phyloP scores from a whole-genome alignment of 768 basidiomycete genomes.

The Rhizopogon vesiculosus region DNA sequence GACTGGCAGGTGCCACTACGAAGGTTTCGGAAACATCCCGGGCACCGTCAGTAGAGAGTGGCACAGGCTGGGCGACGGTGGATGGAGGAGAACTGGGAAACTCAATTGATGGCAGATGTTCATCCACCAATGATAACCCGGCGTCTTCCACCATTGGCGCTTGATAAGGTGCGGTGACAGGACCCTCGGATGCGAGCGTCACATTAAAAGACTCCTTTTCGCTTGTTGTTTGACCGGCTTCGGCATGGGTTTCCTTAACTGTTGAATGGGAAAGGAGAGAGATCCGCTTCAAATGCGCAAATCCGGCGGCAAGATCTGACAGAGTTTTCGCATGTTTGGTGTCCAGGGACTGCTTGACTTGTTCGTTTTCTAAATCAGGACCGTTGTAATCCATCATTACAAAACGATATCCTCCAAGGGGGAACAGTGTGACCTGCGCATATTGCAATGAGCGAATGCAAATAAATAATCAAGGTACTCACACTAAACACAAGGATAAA shows the following conservation, averaged over 20 bases:
- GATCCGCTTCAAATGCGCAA: constrained; percentile 6
- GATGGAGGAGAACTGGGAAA: background rate
- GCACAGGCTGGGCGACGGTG: background rate
- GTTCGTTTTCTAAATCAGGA: constrained; percentile 55
- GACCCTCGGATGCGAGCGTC: background rate
- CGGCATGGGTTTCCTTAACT: background rate
- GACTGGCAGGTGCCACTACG: background rate
- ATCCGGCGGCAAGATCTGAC: constrained; percentile 2
- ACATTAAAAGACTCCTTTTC: background rate
- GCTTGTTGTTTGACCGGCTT: background rate
- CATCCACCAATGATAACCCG: background rate
- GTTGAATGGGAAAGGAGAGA: too few species aligned
- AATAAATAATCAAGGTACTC: constrained; percentile 9
- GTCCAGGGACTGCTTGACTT: constrained; percentile 42
- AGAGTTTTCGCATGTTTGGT: constrained; percentile 25
- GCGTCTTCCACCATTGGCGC: background rate
- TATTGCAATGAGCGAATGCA: background rate
- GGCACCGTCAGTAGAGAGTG: background rate
- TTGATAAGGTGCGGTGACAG: background rate
- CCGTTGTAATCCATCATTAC: constrained; percentile 62
- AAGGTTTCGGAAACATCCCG: background rate
- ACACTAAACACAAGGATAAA: constrained; percentile 61
- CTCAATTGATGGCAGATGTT: background rate
- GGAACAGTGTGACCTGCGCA: constrained; percentile 57
- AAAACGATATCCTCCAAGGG: constrained; percentile 50